phyloP scores from a whole-genome alignment of 2,329 filamentous ascomycete species.

The Beauveria rudraprayagi region DNA sequence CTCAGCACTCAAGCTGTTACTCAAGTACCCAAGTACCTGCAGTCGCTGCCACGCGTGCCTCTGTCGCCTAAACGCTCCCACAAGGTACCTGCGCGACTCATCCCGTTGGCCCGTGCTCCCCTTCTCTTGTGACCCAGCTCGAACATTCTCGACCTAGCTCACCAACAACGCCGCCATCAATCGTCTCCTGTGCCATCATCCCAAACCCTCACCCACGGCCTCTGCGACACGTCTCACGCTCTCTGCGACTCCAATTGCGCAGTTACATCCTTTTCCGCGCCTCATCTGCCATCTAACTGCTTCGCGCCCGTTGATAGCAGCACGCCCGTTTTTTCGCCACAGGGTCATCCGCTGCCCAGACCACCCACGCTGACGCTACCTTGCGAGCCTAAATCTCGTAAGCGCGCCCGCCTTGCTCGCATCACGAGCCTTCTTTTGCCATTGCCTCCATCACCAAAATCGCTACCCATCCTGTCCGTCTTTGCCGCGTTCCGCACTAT shows the following conservation, averaged over 20 bases:
- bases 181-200: slow-evolving; percentile 3
- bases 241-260: slow-evolving; percentile 7
- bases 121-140: slow-evolving; percentile 3
- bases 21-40: background rate
- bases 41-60: slow-evolving; percentile 5
- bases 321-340: background rate
- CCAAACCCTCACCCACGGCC: background rate
- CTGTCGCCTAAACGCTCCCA: slow-evolving; percentile 2
- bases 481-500: background rate
- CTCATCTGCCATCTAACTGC: background rate
- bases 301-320: background rate
- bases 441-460: background rate
- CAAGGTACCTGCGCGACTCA: background rate
- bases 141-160: slow-evolving; percentile 11
- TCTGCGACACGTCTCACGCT: slow-evolving; percentile 13
- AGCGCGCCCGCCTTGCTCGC: slow-evolving; percentile 3
- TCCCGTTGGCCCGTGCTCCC: slow-evolving; percentile 11
- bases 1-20: background rate
- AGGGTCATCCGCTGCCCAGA: background rate
- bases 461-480: too few relatives aligned
- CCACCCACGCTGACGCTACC: slow-evolving; percentile 8
- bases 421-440: slow-evolving; percentile 14
- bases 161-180: background rate
- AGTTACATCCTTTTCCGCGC: background rate
- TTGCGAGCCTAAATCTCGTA: slow-evolving; percentile 9